Percentiles rank a stretch among this genome's conserved stretches.
Evolutionary conservation across 2,329 filamentous ascomycete species (phyloP).

Genomic region (Ceratocystis lukuohia): DNA sequence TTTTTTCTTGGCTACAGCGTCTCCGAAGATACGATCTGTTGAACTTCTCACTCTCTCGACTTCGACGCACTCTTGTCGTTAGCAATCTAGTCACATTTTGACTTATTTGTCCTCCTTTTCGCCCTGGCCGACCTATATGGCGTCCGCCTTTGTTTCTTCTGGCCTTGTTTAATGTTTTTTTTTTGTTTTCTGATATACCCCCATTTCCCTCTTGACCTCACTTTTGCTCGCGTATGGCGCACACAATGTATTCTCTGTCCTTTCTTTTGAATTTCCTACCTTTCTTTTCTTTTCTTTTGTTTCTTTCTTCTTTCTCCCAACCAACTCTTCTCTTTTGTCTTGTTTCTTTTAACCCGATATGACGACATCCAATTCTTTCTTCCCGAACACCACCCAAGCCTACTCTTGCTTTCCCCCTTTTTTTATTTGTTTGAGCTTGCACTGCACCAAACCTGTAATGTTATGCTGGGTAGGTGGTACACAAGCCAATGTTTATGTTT

Average conservation of each 20-base stretch:
- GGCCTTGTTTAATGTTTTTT: not conserved
- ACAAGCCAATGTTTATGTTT: constrained; percentile 4
- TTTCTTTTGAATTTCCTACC: not conserved
- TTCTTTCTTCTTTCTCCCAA: not conserved
- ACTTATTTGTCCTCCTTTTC: not conserved
- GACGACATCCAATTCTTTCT: not conserved
- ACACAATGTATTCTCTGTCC: not conserved
- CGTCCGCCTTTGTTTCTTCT: not conserved
- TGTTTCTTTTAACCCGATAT: not conserved
- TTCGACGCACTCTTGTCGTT: not conserved
- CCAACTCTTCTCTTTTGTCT: not conserved
- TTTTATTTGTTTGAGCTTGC: not conserved
- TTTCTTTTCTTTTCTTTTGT: not conserved
- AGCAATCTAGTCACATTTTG: not conserved
- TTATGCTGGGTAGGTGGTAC: not conserved
- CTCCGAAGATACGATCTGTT: no score
- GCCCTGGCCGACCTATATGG: not conserved
- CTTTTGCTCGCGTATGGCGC: not conserved
- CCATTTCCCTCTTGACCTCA: not conserved
- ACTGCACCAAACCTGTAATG: not conserved
- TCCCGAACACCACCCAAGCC: not conserved
- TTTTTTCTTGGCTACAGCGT: no score
- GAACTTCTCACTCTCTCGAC: not conserved
- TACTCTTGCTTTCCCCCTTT: not conserved
- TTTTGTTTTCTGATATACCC: constrained; percentile 11